phyloP scores from a whole-genome alignment of 495 filamentous ascomycete species.

The Apodospora peruviana region DNA sequence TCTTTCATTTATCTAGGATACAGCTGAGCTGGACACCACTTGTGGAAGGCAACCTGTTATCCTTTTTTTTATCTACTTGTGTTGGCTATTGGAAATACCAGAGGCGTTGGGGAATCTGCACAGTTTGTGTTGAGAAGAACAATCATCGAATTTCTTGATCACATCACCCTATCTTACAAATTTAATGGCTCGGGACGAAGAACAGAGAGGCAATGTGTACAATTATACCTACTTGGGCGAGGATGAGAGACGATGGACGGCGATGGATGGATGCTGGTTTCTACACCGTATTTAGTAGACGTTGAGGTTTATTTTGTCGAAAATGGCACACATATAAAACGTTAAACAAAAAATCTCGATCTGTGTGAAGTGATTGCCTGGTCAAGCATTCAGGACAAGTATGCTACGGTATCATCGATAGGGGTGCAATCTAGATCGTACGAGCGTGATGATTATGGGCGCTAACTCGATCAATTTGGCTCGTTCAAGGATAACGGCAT shows the following conservation, averaged over 20 bases:
- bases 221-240: not conserved
- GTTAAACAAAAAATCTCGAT: not conserved
- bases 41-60: constrained; percentile 9
- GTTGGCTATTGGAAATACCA: constrained; percentile 18
- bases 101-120: constrained; percentile 23
- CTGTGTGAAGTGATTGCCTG: not conserved
- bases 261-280: not conserved
- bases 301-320: not conserved
- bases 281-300: not conserved
- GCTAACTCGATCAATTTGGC: not conserved
- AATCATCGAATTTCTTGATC: not conserved
- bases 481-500: too few species aligned
- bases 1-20: constrained; percentile 9
- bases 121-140: not conserved
- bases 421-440: too few species aligned
- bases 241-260: not conserved
- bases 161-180: constrained; percentile 4
- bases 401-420: too few species aligned
- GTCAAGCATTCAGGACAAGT: not conserved
- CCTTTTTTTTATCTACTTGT: constrained; percentile 9
- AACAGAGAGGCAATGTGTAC: not conserved
- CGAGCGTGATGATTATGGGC: too few species aligned
- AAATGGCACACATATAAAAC: not conserved
- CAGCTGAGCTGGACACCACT: constrained; percentile 14
- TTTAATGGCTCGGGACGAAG: constrained; percentile 8